These are phyloP conservation scores for Hypoxylon lienhwacheense DNA, from an alignment of 495 filamentous ascomycete genomes.

Conservation along the genomic window DNA sequence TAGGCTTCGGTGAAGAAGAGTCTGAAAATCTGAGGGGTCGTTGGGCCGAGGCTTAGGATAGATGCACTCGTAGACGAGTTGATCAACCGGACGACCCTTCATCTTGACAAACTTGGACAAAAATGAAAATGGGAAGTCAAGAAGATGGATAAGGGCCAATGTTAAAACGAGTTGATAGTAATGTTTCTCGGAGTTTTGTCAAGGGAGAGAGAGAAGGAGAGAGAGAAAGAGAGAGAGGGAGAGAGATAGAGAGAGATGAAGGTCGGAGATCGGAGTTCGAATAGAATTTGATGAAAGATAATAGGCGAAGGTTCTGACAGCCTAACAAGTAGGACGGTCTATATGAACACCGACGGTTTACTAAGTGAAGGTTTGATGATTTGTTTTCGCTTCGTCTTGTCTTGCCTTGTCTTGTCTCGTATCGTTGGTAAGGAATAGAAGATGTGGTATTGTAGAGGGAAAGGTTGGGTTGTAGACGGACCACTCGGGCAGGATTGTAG, in stretches of 20 bases:
- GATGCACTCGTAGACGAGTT: slow-evolving; percentile 59
- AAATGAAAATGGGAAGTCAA: neutral
- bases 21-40: slow-evolving; percentile 56
- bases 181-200: neutral
- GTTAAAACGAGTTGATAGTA: neutral
- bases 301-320: slow-evolving; percentile 5
- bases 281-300: slow-evolving; percentile 16
- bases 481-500: too few species aligned
- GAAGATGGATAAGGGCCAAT: slow-evolving; percentile 7
- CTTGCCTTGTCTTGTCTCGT: too few species aligned
- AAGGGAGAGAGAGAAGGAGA: neutral
- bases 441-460: too few species aligned
- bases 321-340: too few species aligned
- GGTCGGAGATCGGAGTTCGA: neutral
- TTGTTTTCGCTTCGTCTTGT: too few species aligned
- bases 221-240: neutral
- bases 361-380: too few species aligned
- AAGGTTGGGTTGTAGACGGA: too few species aligned
- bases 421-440: too few species aligned
- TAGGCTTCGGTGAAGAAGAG: slow-evolving; percentile 61
- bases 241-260: neutral
- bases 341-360: too few species aligned
- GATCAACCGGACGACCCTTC: slow-evolving; percentile 56
- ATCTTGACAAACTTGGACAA: slow-evolving; percentile 51
- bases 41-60: slow-evolving; percentile 54